phyloP scores from a whole-genome alignment of 2,329 filamentous ascomycete genomes.

The Phoma sp. region DNA sequence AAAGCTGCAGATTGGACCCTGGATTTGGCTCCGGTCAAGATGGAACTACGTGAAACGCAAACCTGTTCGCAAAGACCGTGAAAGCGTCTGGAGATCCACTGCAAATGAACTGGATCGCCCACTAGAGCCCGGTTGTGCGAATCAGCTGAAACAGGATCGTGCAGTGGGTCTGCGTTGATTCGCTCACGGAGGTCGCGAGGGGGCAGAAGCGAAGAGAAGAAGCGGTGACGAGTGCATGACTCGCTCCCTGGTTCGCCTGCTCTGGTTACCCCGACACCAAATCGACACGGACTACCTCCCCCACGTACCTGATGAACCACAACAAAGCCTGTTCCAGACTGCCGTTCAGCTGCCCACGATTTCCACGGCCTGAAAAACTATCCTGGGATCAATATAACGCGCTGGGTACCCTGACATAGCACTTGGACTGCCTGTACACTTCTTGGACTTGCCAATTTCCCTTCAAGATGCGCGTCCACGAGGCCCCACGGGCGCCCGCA shows the following conservation, averaged over 20 bases:
- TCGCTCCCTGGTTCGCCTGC: conserved; percentile 2
- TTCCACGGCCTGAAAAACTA: not conserved
- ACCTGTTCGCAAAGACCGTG: conserved; percentile 11
- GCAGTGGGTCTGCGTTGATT: conserved; percentile 4
- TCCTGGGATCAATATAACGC: not conserved
- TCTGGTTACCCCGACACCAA: conserved; percentile 6
- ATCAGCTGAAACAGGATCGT: conserved; percentile 9
- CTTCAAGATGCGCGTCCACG: conserved; percentile 13
- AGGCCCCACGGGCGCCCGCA: conserved; percentile 12
- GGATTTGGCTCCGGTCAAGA: conserved; percentile 12
- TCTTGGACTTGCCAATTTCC: not conserved
- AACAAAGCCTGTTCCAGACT: conserved; percentile 19
- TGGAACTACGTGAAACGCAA: conserved; percentile 16
- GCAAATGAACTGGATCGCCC: conserved; percentile 17
- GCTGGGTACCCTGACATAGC: not conserved
- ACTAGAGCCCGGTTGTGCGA: conserved; percentile 13
- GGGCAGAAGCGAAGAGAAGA: not conserved
- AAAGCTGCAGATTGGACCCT: conserved; percentile 3
- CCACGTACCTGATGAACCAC: conserved; percentile 4
- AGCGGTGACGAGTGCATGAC: conserved; percentile 8
- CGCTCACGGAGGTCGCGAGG: conserved; percentile 1
- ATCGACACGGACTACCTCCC: conserved; percentile 2
- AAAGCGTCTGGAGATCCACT: conserved; percentile 5
- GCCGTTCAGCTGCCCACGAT: conserved; percentile 15
- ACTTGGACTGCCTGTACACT: not conserved